Evolutionary conservation across 768 basidiomycete species (phyloP), one percentile per base, ranked within the genome.

Genomic region (Trametes cinnabarina): DNA sequence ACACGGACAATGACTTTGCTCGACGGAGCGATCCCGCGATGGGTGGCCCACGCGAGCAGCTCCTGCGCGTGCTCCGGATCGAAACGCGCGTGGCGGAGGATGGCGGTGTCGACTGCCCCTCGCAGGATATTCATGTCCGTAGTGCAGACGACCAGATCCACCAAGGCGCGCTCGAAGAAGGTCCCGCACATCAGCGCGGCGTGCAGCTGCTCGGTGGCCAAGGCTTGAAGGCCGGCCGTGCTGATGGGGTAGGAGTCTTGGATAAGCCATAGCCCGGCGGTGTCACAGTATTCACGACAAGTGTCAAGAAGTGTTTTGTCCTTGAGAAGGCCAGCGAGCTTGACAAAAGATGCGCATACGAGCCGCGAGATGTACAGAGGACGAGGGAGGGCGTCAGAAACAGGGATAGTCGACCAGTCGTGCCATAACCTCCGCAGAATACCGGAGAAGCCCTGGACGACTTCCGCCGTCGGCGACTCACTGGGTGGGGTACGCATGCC

Each of bases 331-430:
- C 66, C 63, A 5, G 62, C 66, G 42, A 67, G 48, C 30, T 54
- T 52, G 35, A 67, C 26, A 51, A 69, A 65, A 6, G 66, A 62
- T 2, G 61, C 56, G 35, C 51, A 55, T 28, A 67, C 65, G 22
- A 47, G n/a, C 3, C 60, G 51, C 1, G 58, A 14, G 9, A 55
- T 50, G 25, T 53, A 34, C 17, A 35, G 55, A 5, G 49, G 50
- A 7, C 55, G 61, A 43, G 22, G 43, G 15, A 49, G 41, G 23
- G 28, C 40, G 2, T 8, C 20, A 10, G 32, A 17, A 30, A 22
- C 37, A 23, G 30, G 3, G 8, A 47, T 44, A 2, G 63, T 42
- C 2, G 64, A 72, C 77, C 46, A 85, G 63, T 54, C 71, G 62
- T 8, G 66, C 50, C 37, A 79, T 71, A 64, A 69, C 68, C n/a